phyloP scores from a whole-genome alignment of 805 yeast genomes.

The Monosporozyma unispora region DNA sequence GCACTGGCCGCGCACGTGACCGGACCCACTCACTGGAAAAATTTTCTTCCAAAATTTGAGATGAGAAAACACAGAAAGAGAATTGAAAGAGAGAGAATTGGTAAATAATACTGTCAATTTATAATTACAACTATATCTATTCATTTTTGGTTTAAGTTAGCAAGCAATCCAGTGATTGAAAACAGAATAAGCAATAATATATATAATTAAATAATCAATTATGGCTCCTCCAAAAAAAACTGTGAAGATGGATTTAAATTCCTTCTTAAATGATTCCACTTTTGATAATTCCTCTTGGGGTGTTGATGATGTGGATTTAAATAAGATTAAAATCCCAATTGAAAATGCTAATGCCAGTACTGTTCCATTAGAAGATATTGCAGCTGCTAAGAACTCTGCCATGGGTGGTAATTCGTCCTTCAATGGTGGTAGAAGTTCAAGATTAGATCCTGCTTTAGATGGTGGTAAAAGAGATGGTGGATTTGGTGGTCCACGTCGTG shows the following conservation, averaged over 20 bases:
- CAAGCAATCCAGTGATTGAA: no score
- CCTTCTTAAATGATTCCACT: conserved; percentile 71
- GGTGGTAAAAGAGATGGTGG: conserved; percentile 17
- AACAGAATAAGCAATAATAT: no score
- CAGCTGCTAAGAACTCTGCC: conserved; percentile 12
- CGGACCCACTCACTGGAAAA: no score
- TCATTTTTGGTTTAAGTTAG: no score
- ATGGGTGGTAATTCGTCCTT: conserved; percentile 10
- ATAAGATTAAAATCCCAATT: conserved; percentile 48
- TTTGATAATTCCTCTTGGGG: conserved; percentile 72
- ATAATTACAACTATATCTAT: no score
- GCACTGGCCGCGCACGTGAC: no score
- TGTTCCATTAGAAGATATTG: conserved; percentile 24
- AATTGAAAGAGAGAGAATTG: no score
- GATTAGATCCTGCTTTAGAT: conserved; percentile 33
- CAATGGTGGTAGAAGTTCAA: conserved; percentile 17
- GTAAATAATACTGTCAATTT: no score
- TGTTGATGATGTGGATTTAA: conserved; percentile 70
- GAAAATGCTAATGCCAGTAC: conserved; percentile 23
- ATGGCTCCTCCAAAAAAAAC: conserved; percentile 58
- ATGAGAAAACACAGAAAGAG: no score
- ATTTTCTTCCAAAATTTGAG: no score
- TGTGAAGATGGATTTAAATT: conserved; percentile 75
- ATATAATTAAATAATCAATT: conserved; percentile 8
- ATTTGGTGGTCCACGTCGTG: conserved; percentile 9